A percentile compares a stretch with the other conserved stretches of the same genome.
Evolutionary conservation across 1,139 yeast genomes (phyloP).

Genomic region (Kodamaea sp.): DNA sequence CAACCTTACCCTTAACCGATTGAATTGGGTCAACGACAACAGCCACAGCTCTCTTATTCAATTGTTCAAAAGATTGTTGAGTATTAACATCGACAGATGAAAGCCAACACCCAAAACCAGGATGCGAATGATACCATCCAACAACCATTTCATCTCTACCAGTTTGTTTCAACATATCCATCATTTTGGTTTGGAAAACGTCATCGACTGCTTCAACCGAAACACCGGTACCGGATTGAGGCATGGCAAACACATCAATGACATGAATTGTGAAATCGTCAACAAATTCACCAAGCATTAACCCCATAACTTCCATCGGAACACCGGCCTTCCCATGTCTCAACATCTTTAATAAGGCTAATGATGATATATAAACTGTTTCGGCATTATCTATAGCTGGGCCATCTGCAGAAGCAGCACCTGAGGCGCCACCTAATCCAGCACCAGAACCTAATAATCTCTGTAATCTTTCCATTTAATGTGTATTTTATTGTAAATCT

Average conservation of each 20-base stretch:
- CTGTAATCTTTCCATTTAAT: constrained; percentile 67
- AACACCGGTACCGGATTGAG: constrained; percentile 97
- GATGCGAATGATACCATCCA: constrained; percentile 99
- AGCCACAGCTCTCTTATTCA: constrained; percentile 93
- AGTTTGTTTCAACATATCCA: constrained; percentile 98
- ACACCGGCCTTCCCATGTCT: constrained; percentile 99
- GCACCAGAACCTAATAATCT: constrained; percentile 61
- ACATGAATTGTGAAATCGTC: constrained; percentile 97
- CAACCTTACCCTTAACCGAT: constrained; percentile 97
- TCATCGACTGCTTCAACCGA: constrained; percentile 99
- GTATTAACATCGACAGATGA: constrained; percentile 97
- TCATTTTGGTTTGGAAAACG: constrained; percentile 97
- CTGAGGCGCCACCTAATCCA: constrained; percentile 54
- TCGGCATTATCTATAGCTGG: constrained; percentile 93
- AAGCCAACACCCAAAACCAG: constrained; percentile 99
- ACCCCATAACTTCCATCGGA: constrained; percentile 99
- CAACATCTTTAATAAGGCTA: constrained; percentile 92
- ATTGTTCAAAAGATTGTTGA: constrained; percentile 94
- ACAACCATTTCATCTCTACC: constrained; percentile 99
- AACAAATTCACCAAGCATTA: constrained; percentile 97
- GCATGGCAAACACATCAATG: constrained; percentile 98
- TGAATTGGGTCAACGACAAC: constrained; percentile 98
- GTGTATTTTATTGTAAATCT: background rate
- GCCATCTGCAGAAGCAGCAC: constrained; percentile 56
- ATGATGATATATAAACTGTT: constrained; percentile 92